Evolutionary conservation across 2,329 filamentous ascomycete species (phyloP), one percentile per base, ranked within the genome.

Genomic region (Juglanconis oblonga): DNA sequence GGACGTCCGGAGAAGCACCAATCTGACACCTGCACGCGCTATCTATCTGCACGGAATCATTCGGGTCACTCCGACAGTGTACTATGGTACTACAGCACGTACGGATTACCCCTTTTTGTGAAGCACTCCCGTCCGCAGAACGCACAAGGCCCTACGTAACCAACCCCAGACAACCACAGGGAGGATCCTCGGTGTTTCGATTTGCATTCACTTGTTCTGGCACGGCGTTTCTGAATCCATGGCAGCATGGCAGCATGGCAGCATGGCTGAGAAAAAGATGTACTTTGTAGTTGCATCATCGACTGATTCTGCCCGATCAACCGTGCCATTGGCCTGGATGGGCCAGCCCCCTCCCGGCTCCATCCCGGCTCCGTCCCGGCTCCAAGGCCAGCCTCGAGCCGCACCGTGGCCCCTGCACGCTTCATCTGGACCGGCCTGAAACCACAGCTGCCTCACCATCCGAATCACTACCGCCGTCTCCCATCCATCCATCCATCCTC

Each of bases 401-500:
- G 60, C 49, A 31, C 36, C 54, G 51, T 52, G 54, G 55, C 47
- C 61, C 61, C 61, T 57, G 61, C 54, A 61, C 61, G 61, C 61
- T 55, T 61, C 61, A 63, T 58, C 58, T 59, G 53, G 53, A 5
- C 33, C 38, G 14, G 52, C 48, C 61, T 63, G 61, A 63, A 63
- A 63, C 61, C 38, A 4, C 42, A 38, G 38, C 40, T 63, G 61
- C 61, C 40, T 61, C 61, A 63, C 58, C 14, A 61, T 60, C 45
- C 55, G 54, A 57, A 52, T 55, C 61, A 55, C 45, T 38, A 51
- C 57, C 50, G 48, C 32, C 50, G 47, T 48, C 42, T 36, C 48
- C 35, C 36, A 32, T 4, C 38, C 8, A 49, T 55, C 35, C 36
- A 32, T 4, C 45, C 8, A 49, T 55, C 35, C 58, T 52, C 57